Evolutionary conservation across 2,329 filamentous ascomycete species (phyloP), one percentile per base, ranked within the genome.

Genomic region (Aspergillus viridinutans): DNA sequence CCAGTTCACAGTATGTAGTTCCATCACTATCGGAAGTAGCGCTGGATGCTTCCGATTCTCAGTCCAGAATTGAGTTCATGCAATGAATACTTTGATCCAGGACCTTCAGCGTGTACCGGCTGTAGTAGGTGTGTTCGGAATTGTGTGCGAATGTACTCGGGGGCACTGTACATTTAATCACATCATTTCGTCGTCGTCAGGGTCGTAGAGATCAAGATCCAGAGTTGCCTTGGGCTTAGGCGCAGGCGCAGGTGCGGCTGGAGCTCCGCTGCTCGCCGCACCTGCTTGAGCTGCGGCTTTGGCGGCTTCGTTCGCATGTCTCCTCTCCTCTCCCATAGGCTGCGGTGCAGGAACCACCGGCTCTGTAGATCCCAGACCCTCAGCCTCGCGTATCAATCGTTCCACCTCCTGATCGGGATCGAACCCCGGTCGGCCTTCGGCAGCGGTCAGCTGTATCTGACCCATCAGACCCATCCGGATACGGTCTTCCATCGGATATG

Each of bases 381-480:
- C 52, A 78, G 87, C 49, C 72, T 87, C 28, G 80, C 87, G 12
- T 14, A 79, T 69, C 58, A 78, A 53, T 47, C 72, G 68, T 43
- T 77, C 74, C 12, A 78, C 72, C 59, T 78, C 76, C 49, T 66
- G 68, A 64, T 85, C 71, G 76, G 86, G 56, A 77, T 90, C 67
- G 75, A 80, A 57, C 68, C 90, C 66, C 6, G 64, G 61, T n/a
- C 64, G 43, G 78, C 94, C 66, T 77, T 84, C 70, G 53, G 81
- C 63, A 21, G 69, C 69, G 4, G 72, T 67, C 7, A 75, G 63
- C 56, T 78, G 75, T 43, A 79, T 65, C 57, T 77, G 75, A 1
- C 74, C 77, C 72, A 79, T 76, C n/a, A 77, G 58, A 1, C 77
- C 77, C 65, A 76, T 67, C 14, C 77, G 73, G 51, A 79, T 76